These are phyloP conservation scores for Wakefieldia striispora DNA, from an alignment of 768 basidiomycete genomes.

Conservation along the genomic window DNA sequence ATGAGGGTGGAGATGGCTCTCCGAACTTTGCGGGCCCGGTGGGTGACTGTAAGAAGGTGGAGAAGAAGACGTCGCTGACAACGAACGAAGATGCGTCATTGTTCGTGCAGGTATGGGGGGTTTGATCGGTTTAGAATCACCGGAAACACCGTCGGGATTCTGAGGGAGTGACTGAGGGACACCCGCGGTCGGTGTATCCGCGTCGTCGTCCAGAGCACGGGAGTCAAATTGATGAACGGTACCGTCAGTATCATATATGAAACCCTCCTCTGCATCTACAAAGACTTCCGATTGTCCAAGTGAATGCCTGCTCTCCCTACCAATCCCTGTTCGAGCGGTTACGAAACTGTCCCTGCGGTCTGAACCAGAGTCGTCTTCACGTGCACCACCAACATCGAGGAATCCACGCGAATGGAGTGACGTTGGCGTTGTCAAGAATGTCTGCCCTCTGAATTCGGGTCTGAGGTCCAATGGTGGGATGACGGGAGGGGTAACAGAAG, in stretches of 20 bases:
- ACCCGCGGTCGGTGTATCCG: slow-evolving; percentile 4
- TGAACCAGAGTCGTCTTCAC: slow-evolving; percentile 43
- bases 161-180: slow-evolving; percentile 1
- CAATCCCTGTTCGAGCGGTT: slow-evolving; percentile 38
- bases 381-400: slow-evolving; percentile 25
- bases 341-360: slow-evolving; percentile 58
- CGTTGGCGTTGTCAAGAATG: slow-evolving; percentile 30
- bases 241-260: slow-evolving; percentile 21
- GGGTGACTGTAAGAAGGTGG: slow-evolving; percentile 28
- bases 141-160: background rate
- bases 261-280: slow-evolving; percentile 29
- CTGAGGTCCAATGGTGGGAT: slow-evolving; percentile 61
- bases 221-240: slow-evolving; percentile 21
- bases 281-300: slow-evolving; percentile 27
- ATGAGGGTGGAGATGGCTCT: slow-evolving; percentile 14
- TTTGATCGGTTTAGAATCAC: slow-evolving; percentile 9
- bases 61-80: slow-evolving; percentile 17
- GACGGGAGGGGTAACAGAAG: slow-evolving; percentile 40
- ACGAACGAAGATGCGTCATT: slow-evolving; percentile 12
- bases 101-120: slow-evolving; percentile 22
- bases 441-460: slow-evolving; percentile 46
- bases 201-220: slow-evolving; percentile 12
- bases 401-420: slow-evolving; percentile 22
- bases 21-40: slow-evolving; percentile 15
- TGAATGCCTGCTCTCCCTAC: slow-evolving; percentile 32